These are phyloP conservation scores for Silybum marianum DNA, from an alignment of 129 eudicot species.

Conservation along the genomic window DNA sequence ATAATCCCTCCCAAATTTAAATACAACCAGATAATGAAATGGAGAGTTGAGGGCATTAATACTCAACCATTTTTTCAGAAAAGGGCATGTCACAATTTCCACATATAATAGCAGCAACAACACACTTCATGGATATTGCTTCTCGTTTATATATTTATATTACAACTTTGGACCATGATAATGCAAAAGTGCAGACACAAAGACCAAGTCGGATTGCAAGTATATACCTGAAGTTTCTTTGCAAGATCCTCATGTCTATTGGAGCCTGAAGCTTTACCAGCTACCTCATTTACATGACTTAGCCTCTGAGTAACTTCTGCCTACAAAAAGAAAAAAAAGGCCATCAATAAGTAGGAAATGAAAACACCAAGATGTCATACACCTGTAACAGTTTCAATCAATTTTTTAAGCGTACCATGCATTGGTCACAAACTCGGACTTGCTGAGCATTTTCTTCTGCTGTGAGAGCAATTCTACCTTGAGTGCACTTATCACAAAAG, in stretches of 20 bases:
- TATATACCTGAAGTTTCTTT: conserved; percentile 75
- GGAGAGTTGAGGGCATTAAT: too few relatives aligned
- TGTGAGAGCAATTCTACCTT: conserved; percentile 88
- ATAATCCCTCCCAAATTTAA: too few relatives aligned
- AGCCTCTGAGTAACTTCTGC: conserved; percentile 90
- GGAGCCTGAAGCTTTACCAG: conserved; percentile 53
- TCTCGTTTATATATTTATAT: conserved; percentile 5
- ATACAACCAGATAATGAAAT: too few relatives aligned
- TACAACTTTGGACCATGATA: not conserved
- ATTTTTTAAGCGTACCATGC: conserved; percentile 60
- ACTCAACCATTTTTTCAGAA: too few relatives aligned
- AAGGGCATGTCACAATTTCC: too few relatives aligned
- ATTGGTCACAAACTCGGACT: conserved; percentile 91
- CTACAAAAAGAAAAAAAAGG: conserved; percentile 37
- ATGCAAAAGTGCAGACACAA: not conserved
- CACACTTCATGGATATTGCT: not conserved
- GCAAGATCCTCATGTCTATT: conserved; percentile 83
- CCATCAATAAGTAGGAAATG: not conserved
- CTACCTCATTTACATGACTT: conserved; percentile 60
- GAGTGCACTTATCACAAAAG: conserved; percentile 93
- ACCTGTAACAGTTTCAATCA: not conserved
- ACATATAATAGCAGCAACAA: too few relatives aligned
- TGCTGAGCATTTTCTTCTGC: conserved; percentile 72
- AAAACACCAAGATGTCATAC: not conserved
- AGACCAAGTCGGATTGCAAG: conserved; percentile 4